Conservation (phyloP, 768 basidiomycete species). For the Auricularia auricula-judae region DNA sequence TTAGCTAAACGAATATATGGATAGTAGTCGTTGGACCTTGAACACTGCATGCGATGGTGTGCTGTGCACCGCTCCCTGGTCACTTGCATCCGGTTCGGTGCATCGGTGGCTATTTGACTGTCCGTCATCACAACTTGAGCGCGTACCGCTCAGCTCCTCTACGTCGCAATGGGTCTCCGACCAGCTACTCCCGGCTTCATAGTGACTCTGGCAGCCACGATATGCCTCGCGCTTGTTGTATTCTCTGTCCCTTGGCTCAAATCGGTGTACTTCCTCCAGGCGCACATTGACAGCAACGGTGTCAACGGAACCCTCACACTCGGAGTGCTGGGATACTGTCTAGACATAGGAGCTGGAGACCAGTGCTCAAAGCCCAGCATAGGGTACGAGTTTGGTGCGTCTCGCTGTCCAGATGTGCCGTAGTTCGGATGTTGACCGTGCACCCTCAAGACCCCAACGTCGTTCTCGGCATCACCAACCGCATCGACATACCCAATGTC, state of each 20-base stretch:
- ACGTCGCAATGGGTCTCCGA: slow-evolving; percentile 28
- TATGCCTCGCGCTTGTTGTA: slow-evolving; percentile 72
- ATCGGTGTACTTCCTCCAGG: slow-evolving; percentile 81
- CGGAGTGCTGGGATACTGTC: slow-evolving; percentile 85
- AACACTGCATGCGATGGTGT: no score
- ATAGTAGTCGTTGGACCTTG: no score
- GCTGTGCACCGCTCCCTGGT: not conserved
- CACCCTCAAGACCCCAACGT: slow-evolving; percentile 58
- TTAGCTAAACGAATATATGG: no score
- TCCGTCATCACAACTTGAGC: not conserved
- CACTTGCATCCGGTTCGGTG: not conserved
- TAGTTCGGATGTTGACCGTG: not conserved
- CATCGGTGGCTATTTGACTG: not conserved
- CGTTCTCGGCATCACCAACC: slow-evolving; percentile 57
- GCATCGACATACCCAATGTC: slow-evolving; percentile 65
- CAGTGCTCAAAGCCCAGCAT: slow-evolving; percentile 73
- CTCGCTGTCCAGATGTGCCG: not conserved
- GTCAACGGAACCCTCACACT: slow-evolving; percentile 60
- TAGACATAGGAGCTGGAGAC: slow-evolving; percentile 34
- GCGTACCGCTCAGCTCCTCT: not conserved
- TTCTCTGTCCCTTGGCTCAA: slow-evolving; percentile 89
- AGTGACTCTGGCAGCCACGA: slow-evolving; percentile 66
- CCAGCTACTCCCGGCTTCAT: slow-evolving; percentile 88
- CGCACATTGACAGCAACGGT: slow-evolving; percentile 38
- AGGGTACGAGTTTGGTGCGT: slow-evolving; percentile 81